phyloP scores from a whole-genome alignment of 2,329 filamentous ascomycete genomes.

The Penicillium griseofulvum region DNA sequence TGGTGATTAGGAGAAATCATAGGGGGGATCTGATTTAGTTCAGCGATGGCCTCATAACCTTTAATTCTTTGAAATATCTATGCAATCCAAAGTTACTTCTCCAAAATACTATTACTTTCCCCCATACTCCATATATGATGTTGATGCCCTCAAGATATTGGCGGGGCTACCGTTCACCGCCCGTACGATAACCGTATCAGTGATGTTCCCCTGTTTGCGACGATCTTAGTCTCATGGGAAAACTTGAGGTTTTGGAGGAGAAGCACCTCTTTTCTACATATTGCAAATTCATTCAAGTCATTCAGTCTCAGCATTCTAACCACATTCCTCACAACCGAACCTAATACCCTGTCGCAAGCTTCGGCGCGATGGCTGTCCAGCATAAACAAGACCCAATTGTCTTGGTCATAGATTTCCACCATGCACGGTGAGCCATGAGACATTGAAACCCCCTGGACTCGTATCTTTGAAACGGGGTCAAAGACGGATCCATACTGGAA shows the following conservation, averaged over 20 bases:
- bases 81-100: background rate
- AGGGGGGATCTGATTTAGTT: constrained; percentile 8
- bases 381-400: constrained; percentile 65
- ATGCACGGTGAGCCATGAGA: constrained; percentile 55
- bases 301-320: constrained; percentile 1
- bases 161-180: constrained; percentile 20
- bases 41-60: constrained; percentile 7
- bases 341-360: constrained; percentile 7
- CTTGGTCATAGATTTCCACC: constrained; percentile 79
- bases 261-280: constrained; percentile 3
- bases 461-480: background rate
- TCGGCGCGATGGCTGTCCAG: constrained; percentile 29
- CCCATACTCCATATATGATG: background rate
- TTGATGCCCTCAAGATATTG: background rate
- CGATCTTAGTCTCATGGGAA: constrained; percentile 13
- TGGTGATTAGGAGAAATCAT: constrained; percentile 21
- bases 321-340: background rate
- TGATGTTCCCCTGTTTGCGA: constrained; percentile 18
- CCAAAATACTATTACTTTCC: background rate
- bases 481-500: background rate
- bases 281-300: background rate
- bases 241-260: constrained; percentile 10
- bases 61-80: constrained; percentile 1
- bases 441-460: background rate
- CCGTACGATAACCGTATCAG: constrained; percentile 23